Base-by-base conservation (phyloP, 1,284 basidiomycete genomes). In the Chalciporus sp. region DNA sequence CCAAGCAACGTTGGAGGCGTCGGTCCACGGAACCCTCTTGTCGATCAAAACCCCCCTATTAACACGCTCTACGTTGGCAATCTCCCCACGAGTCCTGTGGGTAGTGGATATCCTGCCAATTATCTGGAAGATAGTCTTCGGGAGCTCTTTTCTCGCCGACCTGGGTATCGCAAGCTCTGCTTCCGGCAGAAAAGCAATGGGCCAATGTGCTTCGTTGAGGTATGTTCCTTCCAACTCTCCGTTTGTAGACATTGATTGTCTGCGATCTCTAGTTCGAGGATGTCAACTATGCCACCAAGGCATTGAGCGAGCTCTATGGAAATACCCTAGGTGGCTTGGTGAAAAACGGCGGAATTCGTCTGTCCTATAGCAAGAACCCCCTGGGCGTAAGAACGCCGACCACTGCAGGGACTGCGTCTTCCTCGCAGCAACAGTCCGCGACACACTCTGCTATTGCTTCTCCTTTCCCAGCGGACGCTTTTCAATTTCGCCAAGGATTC, bases 201-300 rank as follows among this genome's bases (percentile, higher is more conserved):
- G 1, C 94, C 95, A 4, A 97, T 97, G 95, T 98, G 95, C 72
- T 97, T 98, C 71, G 92, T 95, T 46, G 93, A 95, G 84, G 90
- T 92, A 70, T 48, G 76, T 72, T 10, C 41, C 49, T 12, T 40
- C 9, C 33, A 55, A 50, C 39, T 28, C 11, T 55, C 20, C 20
- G 17, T 23, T 51, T 42, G 9, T 43, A 20, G 20, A 41, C 11
- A 27, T 56, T 61, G 40, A 66, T 59, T 12, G 61, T 41, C 54
- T 51, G 29, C 9, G 37, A 42, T 58, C 49, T 62, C 42, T 70
- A 96, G 88, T 98, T 98, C 63, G 93, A 96, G 59, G 94, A 95
- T 68, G 94, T 98, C 20, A 74, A 80, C 10, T 85, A 80, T 64
- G 96, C 95, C 3, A 86, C 92, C 4, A 86, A 84, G 69, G 92